Base-by-base conservation (phyloP, 2,329 filamentous ascomycete species). In the Pestalotiopsis sp. region DNA sequence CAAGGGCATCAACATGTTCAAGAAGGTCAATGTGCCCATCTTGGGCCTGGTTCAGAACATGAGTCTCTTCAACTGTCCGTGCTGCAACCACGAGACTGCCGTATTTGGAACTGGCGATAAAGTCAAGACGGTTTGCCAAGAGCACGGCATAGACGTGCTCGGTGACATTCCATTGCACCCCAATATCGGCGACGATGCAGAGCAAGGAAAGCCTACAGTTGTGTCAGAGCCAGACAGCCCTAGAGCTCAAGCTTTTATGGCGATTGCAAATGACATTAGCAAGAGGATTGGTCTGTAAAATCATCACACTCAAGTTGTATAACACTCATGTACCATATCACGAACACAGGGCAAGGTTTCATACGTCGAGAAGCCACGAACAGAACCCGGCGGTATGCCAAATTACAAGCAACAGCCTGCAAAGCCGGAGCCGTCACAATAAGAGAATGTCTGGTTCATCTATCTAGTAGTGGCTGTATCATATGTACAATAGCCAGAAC, bases 21-120 rank as follows among this genome's bases (percentile, higher is more conserved):
- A 91, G 74, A 95, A 93, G 75, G 93, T 97, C 74, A 84, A 92
- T 67, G 89, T 97, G 5, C 91, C 93, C 64, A 87, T 96, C 41
- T 84, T 98, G 1, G 96, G 96, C 2, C 89, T 98, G 81, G 91
- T 99, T 20, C 92, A 96, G 78, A 97, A 97, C 77, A 97, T 97
- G 94, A 91, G 91, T 7, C 86, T 94, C 49, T 97, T 97, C 77
- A 88, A 86, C 3, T 97, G 94, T 74, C 93, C 93, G 0, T 87
- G 91, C 73, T 98, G 95, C 75, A 86, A 89, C 5, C 86, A 89
- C n/a, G 85, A 91, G 73, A 93, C 91, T 3, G 90, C 89, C 70
- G 90, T 97, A 25, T 96, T 97, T 77, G 92, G 93, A 2, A 86
- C 86, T 0, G 84, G 85, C 49, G 87, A 89, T 68, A 88, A 89